Evolutionary conservation across 2,329 filamentous ascomycete species (phyloP).

Genomic region (Hirsutella thompsonii): DNA sequence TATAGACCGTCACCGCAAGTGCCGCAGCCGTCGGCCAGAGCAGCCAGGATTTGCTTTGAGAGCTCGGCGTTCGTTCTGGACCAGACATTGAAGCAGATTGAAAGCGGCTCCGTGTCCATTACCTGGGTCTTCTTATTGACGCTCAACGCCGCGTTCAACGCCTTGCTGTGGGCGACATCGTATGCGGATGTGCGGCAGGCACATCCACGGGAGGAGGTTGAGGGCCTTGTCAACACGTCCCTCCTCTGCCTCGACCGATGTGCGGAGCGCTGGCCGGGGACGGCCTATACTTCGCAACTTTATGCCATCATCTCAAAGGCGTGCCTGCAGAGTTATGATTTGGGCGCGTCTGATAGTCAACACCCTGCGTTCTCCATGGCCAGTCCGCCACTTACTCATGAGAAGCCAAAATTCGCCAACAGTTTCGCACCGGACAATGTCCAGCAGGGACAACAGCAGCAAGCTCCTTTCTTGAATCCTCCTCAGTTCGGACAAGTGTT

Average conservation of each 20-base stretch:
- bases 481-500: conserved; percentile 48
- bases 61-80: conserved; percentile 72
- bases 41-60: conserved; percentile 71
- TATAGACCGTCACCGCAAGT: conserved; percentile 89
- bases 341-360: conserved; percentile 19
- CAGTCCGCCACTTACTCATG: conserved; percentile 19
- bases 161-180: conserved; percentile 81
- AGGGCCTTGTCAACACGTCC: conserved; percentile 59
- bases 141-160: conserved; percentile 85
- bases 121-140: conserved; percentile 90
- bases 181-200: conserved; percentile 69
- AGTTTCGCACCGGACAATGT: conserved; percentile 8
- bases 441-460: conserved; percentile 8
- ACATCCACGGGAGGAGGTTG: conserved; percentile 62
- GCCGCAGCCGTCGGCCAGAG: conserved; percentile 66
- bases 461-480: conserved; percentile 27
- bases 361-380: conserved; percentile 16
- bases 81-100: conserved; percentile 69
- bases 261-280: conserved; percentile 84
- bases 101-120: conserved; percentile 63
- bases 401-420: conserved; percentile 17
- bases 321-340: conserved; percentile 79
- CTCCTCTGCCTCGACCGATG: conserved; percentile 70
- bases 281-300: conserved; percentile 68
- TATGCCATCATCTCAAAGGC: conserved; percentile 78